A percentile compares a stretch with the other conserved stretches of the same genome.
Evolutionary conservation across 108 stramenopile species (phyloP).

Genomic region (Nitzschia palea): DNA sequence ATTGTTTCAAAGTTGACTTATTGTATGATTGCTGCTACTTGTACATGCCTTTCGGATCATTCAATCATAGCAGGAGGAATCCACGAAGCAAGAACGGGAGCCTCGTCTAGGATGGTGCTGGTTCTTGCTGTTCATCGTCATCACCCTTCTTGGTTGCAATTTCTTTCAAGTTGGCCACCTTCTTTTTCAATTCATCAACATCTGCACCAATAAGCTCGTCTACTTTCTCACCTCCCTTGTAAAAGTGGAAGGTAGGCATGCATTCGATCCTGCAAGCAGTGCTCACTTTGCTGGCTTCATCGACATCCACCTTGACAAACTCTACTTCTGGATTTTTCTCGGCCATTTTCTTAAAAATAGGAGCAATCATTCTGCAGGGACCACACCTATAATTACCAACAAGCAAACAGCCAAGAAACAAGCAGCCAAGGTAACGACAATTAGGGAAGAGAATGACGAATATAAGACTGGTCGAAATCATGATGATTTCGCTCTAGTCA

Average conservation of each 20-base stretch:
- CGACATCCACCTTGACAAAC: conserved; percentile 92
- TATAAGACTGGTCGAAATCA: no score
- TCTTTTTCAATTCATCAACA: conserved; percentile 31
- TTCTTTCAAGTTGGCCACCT: conserved; percentile 30
- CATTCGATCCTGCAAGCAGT: conserved; percentile 61
- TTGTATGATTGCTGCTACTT: no score
- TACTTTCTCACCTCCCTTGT: conserved; percentile 72
- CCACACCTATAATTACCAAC: conserved; percentile 30
- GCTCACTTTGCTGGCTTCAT: conserved; percentile 69
- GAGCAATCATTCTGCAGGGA: conserved; percentile 83
- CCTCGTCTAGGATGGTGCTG: no score
- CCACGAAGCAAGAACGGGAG: no score
- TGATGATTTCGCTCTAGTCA: no score
- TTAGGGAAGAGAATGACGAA: no score
- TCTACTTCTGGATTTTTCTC: conserved; percentile 53
- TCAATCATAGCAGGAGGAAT: no score
- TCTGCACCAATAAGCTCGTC: conserved; percentile 78
- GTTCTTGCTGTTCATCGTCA: no score
- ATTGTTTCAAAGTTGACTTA: no score
- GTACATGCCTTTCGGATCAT: no score
- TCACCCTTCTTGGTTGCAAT: no score
- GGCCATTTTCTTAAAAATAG: conserved; percentile 77
- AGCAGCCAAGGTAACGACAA: no score
- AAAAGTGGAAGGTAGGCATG: conserved; percentile 94
- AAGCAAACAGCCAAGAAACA: not conserved